These are phyloP conservation scores for Suillus decipiens DNA, from an alignment of 768 basidiomycete genomes.

Conservation along the genomic window DNA sequence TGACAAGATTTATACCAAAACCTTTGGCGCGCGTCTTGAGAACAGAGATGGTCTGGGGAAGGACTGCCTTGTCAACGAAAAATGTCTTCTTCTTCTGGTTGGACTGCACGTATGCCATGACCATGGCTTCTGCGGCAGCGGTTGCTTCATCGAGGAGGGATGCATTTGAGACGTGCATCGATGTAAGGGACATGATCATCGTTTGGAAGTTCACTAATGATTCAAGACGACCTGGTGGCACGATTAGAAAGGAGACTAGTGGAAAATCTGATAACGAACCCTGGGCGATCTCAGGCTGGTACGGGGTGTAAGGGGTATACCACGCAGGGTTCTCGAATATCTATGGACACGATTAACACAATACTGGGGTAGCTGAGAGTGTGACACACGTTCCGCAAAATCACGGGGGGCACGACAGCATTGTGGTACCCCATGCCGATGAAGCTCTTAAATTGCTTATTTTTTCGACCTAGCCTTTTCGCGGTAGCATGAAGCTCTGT, in stretches of 20 bases:
- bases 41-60: conserved; percentile 89
- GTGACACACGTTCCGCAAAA: conserved; percentile 78
- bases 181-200: conserved; percentile 91
- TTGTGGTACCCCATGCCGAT: conserved; percentile 99
- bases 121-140: conserved; percentile 95
- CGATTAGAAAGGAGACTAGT: conserved; percentile 16
- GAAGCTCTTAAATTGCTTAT: conserved; percentile 86
- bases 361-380: conserved; percentile 6
- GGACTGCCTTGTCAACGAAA: conserved; percentile 79
- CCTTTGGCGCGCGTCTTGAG: conserved; percentile 90
- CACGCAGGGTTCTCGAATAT: conserved; percentile 95
- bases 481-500: conserved; percentile 78
- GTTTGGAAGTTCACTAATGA: conserved; percentile 97
- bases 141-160: conserved; percentile 95
- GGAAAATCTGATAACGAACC: conserved; percentile 46
- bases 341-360: conserved; percentile 37
- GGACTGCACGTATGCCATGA: conserved; percentile 79
- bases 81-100: conserved; percentile 79
- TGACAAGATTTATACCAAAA: conserved; percentile 82
- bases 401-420: conserved; percentile 93
- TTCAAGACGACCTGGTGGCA: conserved; percentile 79
- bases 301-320: conserved; percentile 97
- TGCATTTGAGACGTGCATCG: conserved; percentile 95
- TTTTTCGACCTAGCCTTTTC: conserved; percentile 72
- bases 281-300: conserved; percentile 98